Base-by-base conservation (phyloP, 2,329 filamentous ascomycete genomes). In the Fusarium pilosicola region DNA sequence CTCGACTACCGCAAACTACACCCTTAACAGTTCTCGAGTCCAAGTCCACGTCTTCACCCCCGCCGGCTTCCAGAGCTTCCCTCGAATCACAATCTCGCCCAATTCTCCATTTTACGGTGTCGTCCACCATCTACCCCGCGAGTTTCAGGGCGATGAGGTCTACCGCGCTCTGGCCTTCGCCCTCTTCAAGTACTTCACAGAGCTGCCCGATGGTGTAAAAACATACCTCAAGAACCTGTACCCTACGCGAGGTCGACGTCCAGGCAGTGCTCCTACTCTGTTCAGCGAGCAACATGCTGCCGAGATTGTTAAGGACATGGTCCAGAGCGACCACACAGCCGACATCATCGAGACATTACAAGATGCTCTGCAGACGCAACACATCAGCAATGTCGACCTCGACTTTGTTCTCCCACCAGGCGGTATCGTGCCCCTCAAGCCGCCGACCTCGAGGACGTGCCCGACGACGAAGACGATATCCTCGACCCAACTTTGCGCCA, bases 201-300 rank as follows among this genome's bases (percentile, higher is more conserved):
- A 98, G 83, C 87, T 99, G 59, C 91, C 95, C 28, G 89, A 93
- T 62, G 86, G 88, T 42, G 92, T 95, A 79, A 97, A 94, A 85
- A 87, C 87, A 77, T 88, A 90, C 69, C 88, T 97, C 81, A 90
- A 87, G 75, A 87, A 87, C 76, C 83, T 85, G 42, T 90, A 89
- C 74, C 87, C 88, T 42, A 85, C 86, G 20, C 83, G 87, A 77
- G 86, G 86, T 28, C 86, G 88, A 65, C 86, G 89, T 57, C 90
- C 92, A 10, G 89, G 89, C 45, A 92, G 90, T 46, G 88, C 89
- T 3, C 89, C 92, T 26, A 86, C 87, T 48, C 87, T 97, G 67
- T 98, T 98, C 82, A 90, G 93, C 71, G 95, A 98, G 81, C 92
- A 96, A 82, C 96, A 99, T 88, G 95, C 96, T 26, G 96, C 95